Base-by-base conservation (phyloP, 805 yeast species). In the Pachysolen tannophilus region DNA sequence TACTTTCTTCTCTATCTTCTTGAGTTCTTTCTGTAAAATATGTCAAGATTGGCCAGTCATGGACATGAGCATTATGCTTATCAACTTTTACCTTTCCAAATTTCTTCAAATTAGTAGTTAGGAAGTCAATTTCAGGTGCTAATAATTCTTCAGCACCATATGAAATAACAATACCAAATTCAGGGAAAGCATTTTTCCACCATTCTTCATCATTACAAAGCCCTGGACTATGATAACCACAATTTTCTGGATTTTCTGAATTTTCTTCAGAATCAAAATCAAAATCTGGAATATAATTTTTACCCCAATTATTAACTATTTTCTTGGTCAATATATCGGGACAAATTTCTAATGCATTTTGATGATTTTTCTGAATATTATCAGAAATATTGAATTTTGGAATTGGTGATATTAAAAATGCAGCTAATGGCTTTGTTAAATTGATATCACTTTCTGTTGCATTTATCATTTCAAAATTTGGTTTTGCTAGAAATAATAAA, bases 41-140 rank as follows among this genome's bases (percentile, higher is more conserved):
- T 3, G 54, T 49, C 5, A 64, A 39, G 20, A 72, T 48, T 7
- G 74, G 75, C 76, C 77, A 71, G 14, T 67, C 58, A 40, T 72
- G 78, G 3, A 64, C 46, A 35, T 56, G 61, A 20, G 56, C 52
- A 3, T 44, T 46, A 27, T 54, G 58, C 14, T 50, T 47, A 39
- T 60, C 58, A 10, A 60, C 44, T 32, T 58, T 57, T 8, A 66
- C 49, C 14, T 52, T 43, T 4, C 64, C 60, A 16, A 48, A 46
- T 14, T 40, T 32, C 14, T 45, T 37, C 28, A 63, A 43, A 9
- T 39, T 32, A 5, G 33, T 34, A 9, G 53, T 49, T 23, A 11
- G 13, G 6, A 33, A 17, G 33, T 53, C 57, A 19, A 67, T 57
- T 26, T 67, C 68, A 1, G 44, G 39, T n/a, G 56, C 50, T 27